These are phyloP conservation scores for Boletus sp. DNA, from an alignment of 1,284 basidiomycete species.

Conservation along the genomic window DNA sequence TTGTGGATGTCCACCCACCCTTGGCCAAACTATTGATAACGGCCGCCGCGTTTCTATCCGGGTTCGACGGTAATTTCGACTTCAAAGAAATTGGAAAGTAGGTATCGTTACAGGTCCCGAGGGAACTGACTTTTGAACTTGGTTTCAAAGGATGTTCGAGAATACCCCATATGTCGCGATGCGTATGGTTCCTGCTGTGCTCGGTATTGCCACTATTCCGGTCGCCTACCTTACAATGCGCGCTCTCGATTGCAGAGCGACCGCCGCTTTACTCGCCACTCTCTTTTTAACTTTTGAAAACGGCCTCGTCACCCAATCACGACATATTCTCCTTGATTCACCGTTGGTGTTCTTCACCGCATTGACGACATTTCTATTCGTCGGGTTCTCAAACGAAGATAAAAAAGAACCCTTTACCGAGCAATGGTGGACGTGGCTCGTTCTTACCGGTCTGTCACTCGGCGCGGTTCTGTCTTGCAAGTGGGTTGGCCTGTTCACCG, in stretches of 20 bases:
- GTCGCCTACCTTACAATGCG: conserved; percentile 94
- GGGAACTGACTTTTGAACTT: not conserved
- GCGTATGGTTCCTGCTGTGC: conserved; percentile 89
- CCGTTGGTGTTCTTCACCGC: conserved; percentile 98
- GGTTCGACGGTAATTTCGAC: conserved; percentile 95
- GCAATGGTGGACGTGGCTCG: conserved; percentile 92
- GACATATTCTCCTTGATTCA: conserved; percentile 96
- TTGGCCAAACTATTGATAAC: conserved; percentile 96
- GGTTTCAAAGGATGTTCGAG: conserved; percentile 69
- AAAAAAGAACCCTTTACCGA: conserved; percentile 79
- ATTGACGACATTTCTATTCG: conserved; percentile 86
- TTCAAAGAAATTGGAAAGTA: conserved; percentile 98
- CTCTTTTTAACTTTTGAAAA: conserved; percentile 97
- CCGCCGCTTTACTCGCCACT: conserved; percentile 88
- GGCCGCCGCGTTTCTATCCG: conserved; percentile 83
- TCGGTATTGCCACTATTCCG: conserved; percentile 90
- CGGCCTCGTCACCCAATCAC: conserved; percentile 92
- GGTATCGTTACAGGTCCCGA: conserved; percentile 36
- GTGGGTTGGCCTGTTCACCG: conserved; percentile 99
- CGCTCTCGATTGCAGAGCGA: conserved; percentile 86
- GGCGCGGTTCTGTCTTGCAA: conserved; percentile 95
- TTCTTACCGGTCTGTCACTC: conserved; percentile 86
- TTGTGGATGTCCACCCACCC: conserved; percentile 98
- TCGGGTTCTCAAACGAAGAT: conserved; percentile 91
- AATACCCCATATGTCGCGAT: conserved; percentile 95